phyloP scores from a whole-genome alignment of 805 yeast species.

The Yamadazyma endophytica region DNA sequence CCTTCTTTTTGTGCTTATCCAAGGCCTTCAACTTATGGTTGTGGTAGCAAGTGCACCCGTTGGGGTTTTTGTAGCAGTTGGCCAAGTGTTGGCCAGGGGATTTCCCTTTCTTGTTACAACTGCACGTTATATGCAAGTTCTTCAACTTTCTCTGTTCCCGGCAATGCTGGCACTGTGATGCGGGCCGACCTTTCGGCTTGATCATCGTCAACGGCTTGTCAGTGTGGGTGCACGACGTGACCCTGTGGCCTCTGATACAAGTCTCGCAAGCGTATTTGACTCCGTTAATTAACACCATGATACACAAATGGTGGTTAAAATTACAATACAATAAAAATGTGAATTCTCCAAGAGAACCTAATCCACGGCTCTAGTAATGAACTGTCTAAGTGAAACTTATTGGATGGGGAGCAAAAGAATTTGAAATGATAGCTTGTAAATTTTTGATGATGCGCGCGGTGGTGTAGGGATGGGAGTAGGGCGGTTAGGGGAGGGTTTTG shows the following conservation, averaged over 20 bases:
- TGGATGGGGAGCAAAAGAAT: too few species aligned
- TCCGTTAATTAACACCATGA: constrained; percentile 88
- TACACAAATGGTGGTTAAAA: constrained; percentile 3
- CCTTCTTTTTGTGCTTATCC: constrained; percentile 6
- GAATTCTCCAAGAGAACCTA: too few species aligned
- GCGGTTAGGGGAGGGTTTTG: not conserved
- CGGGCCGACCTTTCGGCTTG: constrained; percentile 95
- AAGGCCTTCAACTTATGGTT: constrained; percentile 10
- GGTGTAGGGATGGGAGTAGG: not conserved
- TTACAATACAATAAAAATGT: too few species aligned
- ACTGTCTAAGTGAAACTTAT: too few species aligned
- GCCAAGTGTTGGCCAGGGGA: constrained; percentile 33
- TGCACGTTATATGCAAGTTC: constrained; percentile 65
- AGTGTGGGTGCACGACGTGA: constrained; percentile 87
- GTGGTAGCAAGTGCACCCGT: constrained; percentile 36
- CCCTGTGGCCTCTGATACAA: constrained; percentile 95
- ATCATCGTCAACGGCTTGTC: constrained; percentile 90
- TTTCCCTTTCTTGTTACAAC: constrained; percentile 57
- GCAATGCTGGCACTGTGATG: constrained; percentile 87
- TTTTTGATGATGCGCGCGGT: not conserved
- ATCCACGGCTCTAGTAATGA: too few species aligned
- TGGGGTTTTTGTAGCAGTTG: constrained; percentile 35
- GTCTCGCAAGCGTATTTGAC: constrained; percentile 94
- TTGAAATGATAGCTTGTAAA: too few species aligned
- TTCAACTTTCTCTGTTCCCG: constrained; percentile 67